Base-by-base conservation (phyloP, 2,329 filamentous ascomycete genomes). In the Aspergillus glaucus region DNA sequence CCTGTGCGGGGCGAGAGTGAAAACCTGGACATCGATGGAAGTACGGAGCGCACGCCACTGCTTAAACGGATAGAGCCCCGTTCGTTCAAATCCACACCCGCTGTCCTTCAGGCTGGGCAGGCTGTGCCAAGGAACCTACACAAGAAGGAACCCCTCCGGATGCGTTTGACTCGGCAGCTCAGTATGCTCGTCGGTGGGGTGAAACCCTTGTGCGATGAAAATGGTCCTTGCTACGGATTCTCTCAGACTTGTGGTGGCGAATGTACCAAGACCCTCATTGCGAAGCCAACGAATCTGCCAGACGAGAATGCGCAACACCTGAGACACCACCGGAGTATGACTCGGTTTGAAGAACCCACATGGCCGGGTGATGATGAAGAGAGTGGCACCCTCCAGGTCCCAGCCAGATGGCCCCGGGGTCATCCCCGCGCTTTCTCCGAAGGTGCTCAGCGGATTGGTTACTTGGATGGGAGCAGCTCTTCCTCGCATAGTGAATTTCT, bases 171-270 rank as follows among this genome's bases (percentile, higher is more conserved):
- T 1, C 65, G 66, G 19, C 69, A 65, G 24, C 64, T 83, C 19
- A 75, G 72, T 6, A 70, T 74, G 37, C 63, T 83, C 6, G 71
- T 82, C 8, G 69, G 69, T 8, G 71, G 71, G 3, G 69, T 71
- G 24, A 78, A 78, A 51, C 62, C 73, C 1, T 61, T 69, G 3
- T 84, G 81, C 55, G 78, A 82, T 52, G 75, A 79, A 47, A 68
- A 76, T 46, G 81, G 79, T 0, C 78, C 79, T 15, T 85, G 82
- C 54, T 80, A 79, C 55, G 82, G 82, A 0, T 79, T 79, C 55
- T 80, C 79, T 3, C 79, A 84, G 55, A 75, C 79, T 1, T 85
- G 81, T 57, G 80, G 81, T 1, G 70, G 72, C 21, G 79, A 84
- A 51, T 84, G 81, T 62, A 79, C 80, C 56, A 81, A 79, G 61